Percentiles rank a stretch among this genome's conserved stretches.
Conservation (phyloP, 768 basidiomycete species). For the Mycena polygramma region DNA sequence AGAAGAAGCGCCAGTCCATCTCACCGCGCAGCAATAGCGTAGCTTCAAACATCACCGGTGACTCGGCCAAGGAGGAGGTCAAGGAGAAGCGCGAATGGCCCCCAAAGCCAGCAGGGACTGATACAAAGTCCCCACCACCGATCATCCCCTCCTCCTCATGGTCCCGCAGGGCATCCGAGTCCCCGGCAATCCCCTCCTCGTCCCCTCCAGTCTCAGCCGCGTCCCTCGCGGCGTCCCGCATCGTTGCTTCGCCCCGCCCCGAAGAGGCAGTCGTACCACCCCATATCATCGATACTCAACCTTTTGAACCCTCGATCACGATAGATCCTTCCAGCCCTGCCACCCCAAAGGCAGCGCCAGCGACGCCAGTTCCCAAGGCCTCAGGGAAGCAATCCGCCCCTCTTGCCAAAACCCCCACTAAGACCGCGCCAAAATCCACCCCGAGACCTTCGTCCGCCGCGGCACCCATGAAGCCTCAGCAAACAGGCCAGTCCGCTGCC, state of each 20-base stretch:
- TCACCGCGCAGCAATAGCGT: conserved; percentile 77
- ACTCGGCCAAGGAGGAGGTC: conserved; percentile 73
- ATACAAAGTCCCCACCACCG: conserved; percentile 49
- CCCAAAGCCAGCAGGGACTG: conserved; percentile 56
- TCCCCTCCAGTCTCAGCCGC: conserved; percentile 37
- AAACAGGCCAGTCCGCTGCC: conserved; percentile 42
- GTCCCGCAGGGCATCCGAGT: conserved; percentile 43
- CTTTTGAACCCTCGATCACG: conserved; percentile 38
- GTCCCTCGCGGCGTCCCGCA: conserved; percentile 25
- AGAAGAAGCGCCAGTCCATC: conserved; percentile 74
- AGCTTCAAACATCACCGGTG: conserved; percentile 72
- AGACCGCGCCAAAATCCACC: conserved; percentile 30
- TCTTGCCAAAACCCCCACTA: conserved; percentile 36
- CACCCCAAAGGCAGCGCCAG: conserved; percentile 37
- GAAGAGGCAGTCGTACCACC: conserved; percentile 31
- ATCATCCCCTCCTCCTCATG: conserved; percentile 53
- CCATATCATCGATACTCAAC: conserved; percentile 36
- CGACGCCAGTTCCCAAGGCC: conserved; percentile 41
- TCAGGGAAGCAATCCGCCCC: conserved; percentile 41
- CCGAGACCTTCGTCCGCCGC: conserved; percentile 35
- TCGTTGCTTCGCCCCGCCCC: conserved; percentile 32
- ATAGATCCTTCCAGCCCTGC: conserved; percentile 42
- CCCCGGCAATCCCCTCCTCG: conserved; percentile 41
- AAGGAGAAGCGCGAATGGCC: conserved; percentile 87
- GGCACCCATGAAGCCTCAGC: conserved; percentile 49